Evolutionary conservation across 148 eudicot genomes (phyloP).

Genomic region (Camellia sinensis): DNA sequence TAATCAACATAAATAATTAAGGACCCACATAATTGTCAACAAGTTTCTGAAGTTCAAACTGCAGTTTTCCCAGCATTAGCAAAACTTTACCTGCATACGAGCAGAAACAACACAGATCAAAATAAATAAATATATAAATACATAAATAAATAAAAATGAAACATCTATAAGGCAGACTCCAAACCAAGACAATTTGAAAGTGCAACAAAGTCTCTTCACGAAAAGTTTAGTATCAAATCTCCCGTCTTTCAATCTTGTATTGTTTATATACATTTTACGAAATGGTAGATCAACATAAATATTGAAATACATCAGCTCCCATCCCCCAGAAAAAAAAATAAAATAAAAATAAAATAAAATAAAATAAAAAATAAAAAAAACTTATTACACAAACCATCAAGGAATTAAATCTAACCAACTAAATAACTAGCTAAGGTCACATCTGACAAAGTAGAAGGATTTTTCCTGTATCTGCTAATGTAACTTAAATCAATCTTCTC

Average conservation of each 20-base stretch:
- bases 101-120: constrained; percentile 4
- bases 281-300: not conserved
- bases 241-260: not conserved
- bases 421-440: not conserved
- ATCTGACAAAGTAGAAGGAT: not conserved
- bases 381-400: not conserved
- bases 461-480: not conserved
- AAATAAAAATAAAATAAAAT: no score
- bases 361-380: no score
- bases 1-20: not conserved
- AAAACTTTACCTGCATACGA: constrained; percentile 71
- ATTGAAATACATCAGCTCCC: not conserved
- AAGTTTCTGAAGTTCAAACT: constrained; percentile 82
- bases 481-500: not conserved
- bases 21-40: constrained; percentile 83
- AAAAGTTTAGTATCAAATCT: not conserved
- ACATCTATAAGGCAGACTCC: not conserved
- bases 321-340: not conserved
- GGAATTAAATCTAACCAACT: not conserved
- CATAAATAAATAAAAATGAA: not conserved
- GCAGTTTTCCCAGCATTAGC: constrained; percentile 82
- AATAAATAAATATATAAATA: not conserved
- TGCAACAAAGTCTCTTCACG: not conserved
- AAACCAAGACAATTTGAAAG: not conserved
- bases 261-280: not conserved